Conservation (phyloP, 179 eudicot genomes). For the Silene coronaria region DNA sequence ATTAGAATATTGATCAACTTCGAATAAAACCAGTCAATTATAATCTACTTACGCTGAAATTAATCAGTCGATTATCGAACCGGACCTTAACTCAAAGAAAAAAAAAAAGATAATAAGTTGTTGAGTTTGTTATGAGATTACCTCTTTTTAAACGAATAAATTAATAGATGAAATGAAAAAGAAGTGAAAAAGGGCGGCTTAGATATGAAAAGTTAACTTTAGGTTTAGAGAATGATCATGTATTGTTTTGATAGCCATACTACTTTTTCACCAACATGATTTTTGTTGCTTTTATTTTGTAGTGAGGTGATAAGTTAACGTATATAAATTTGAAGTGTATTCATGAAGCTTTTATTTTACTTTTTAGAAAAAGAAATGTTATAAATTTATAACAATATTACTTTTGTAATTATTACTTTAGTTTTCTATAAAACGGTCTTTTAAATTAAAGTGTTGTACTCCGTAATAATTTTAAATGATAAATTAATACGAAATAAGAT, state of each 20-base stretch:
- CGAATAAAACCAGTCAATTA: too few species aligned
- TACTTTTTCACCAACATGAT: not conserved
- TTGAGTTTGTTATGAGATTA: conserved; percentile 5
- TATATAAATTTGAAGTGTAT: not conserved
- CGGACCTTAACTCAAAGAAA: not conserved
- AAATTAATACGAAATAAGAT: too few species aligned
- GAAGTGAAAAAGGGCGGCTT: not conserved
- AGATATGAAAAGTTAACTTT: conserved; percentile 5
- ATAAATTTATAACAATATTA: too few species aligned
- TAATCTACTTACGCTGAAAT: too few species aligned
- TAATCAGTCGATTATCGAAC: too few species aligned
- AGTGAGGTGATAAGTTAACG: not conserved
- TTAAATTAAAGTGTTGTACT: too few species aligned
- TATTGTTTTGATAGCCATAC: conserved; percentile 5
- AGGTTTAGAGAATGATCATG: conserved; percentile 11
- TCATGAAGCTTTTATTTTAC: not conserved
- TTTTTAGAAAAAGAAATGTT: not conserved
- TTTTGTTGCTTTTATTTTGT: not conserved
- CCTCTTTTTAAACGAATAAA: not conserved
- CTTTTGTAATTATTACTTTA: too few species aligned
- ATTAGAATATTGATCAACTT: too few species aligned
- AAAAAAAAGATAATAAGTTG: not conserved
- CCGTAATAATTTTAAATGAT: too few species aligned
- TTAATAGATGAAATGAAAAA: not conserved
- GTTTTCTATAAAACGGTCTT: too few species aligned